Base-by-base conservation (phyloP, 140 eudicot genomes). In the Artemisia princeps region DNA sequence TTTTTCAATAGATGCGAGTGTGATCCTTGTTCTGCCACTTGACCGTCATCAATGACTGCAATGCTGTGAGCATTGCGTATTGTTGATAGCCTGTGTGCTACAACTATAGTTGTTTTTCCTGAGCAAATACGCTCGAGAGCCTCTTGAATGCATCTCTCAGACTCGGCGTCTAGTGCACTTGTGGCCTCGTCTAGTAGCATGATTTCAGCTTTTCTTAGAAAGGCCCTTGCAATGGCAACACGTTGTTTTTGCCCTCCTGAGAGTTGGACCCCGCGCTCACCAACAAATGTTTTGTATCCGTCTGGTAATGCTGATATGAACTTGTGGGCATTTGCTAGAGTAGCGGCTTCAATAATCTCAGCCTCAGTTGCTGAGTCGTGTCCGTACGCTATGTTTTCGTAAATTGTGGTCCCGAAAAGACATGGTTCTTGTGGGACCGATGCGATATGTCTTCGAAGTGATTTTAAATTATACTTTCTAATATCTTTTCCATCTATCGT, bases 181-280 rank as follows among this genome's bases (percentile, higher is more conserved):
- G 97, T 89, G 2, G 97, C 97, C 60, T 89, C 97, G 45, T 89
- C 97, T 5, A 89, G 84, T 20, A 89, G 63, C 82, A 89, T 79
- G 17, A 89, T 54, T 72, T 89, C 95, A 0, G 97, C 85, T 55
- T 89, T 89, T 68, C 91, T 86, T 60, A 89, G 51, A 42, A 89
- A 84, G 1, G 95, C 95, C 23, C 95, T 53, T 6, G 97, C 97
- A 5, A 89, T 83, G 3, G 97, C 97, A 0, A 89, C 83, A 55
- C 97, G 80, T 64, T 89, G 97, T 67, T 84, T 89, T 71, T 89
- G 97, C 0, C 97, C 97, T 0, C 97, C 97, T 0, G 97, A 89
- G n/a, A 89, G 42, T 60, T 89, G 97, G n/a, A 82, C 87, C 17
- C 97, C 97, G 28, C 92, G 69, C 62, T 89, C 97, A 10, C 97